Base-by-base conservation (phyloP, 1,284 basidiomycete species). In the Thelephora terrestris region DNA sequence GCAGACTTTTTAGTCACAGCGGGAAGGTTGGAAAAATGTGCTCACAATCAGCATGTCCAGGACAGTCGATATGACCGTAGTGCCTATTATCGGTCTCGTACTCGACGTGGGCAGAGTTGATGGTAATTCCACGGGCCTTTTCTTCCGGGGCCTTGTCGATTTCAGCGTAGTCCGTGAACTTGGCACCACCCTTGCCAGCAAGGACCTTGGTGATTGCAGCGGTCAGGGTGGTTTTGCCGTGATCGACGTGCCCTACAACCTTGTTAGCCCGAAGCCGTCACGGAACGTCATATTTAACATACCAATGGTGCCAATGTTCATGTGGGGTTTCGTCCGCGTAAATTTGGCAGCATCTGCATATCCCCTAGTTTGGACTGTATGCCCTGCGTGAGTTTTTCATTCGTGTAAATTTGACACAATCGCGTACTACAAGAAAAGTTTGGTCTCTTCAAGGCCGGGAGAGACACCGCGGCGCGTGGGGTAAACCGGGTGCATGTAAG, bases 131-230 rank as follows among this genome's bases (percentile, higher is more conserved):
- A 70, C 96, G 91, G 51, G 95, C 95, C 71, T 94, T 96, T 75
- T 99, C 96, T 69, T 99, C 96, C 9, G 96, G 96, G n/a, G 96
- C 96, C 75, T 93, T 97, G 85, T 99, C 96, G 63, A 99, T 99
- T 69, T 93, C 84, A 48, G 79, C 81, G 73, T 99, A 99, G 77
- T 95, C 95, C 57, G 96, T 89, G 70, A 99, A 99, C 67, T 86
- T 92, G 56, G 92, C 94, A 48, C 85, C 89, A 57, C 87, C 85
- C 52, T 67, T 65, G 56, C 85, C 78, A 36, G 95, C 72, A 49
- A 99, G 81, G 53, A 94, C 88, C 68, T 93, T 99, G 61, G 96
- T 99, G 67, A 99, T 99, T 53, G 96, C 94, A 46, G 96, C 96
- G 9, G 96, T 99, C 57, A 99, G 74, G 1, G 96, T 99, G 12